Percentiles rank a stretch among this genome's conserved stretches.
Conservation (phyloP, 495 filamentous ascomycete genomes). For the Glarea lozoyensis region DNA sequence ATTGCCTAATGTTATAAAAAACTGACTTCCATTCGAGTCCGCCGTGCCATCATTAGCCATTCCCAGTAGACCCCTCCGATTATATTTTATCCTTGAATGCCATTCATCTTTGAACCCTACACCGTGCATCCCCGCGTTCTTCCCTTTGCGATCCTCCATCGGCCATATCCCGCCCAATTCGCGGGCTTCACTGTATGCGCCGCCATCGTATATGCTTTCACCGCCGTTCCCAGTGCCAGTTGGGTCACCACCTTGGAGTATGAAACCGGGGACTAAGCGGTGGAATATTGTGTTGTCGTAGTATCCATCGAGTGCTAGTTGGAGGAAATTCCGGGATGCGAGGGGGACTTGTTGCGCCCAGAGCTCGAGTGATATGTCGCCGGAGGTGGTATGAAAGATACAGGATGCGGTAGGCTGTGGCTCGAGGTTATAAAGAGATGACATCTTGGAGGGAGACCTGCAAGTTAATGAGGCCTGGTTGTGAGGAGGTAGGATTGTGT, state of each 20-base stretch:
- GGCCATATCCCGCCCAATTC: constrained; percentile 44
- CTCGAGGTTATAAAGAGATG: constrained; percentile 85
- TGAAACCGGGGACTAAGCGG: constrained; percentile 82
- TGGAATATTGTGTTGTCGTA: constrained; percentile 91
- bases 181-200: constrained; percentile 51
- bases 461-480: too few species aligned
- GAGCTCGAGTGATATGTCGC: constrained; percentile 81
- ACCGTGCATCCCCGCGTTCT: constrained; percentile 40
- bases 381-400: constrained; percentile 78
- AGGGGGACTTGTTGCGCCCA: constrained; percentile 91
- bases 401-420: constrained; percentile 86
- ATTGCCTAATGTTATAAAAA: constrained; percentile 85
- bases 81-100: constrained; percentile 86
- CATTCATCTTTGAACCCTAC: constrained; percentile 80
- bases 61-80: constrained; percentile 78
- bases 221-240: constrained; percentile 83
- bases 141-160: constrained; percentile 52
- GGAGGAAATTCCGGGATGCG: constrained; percentile 90
- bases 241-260: constrained; percentile 85
- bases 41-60: constrained; percentile 78
- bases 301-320: constrained; percentile 89
- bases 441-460: too few species aligned
- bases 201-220: constrained; percentile 81
- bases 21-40: constrained; percentile 86
- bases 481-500: too few species aligned